phyloP scores from a whole-genome alignment of 805 yeast species.

The Candida taoyuanica region DNA sequence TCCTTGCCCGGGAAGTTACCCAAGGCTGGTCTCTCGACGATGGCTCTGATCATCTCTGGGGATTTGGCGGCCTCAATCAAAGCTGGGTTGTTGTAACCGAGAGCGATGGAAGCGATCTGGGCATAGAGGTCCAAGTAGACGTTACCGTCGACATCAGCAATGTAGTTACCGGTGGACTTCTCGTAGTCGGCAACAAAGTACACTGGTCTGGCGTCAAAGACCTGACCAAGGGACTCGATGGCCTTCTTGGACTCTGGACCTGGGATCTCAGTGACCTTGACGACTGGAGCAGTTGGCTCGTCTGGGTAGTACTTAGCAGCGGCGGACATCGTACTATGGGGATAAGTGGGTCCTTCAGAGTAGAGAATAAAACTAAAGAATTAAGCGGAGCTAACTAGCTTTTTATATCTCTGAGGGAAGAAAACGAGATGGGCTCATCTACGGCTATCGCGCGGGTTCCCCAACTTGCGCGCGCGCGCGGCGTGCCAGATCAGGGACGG shows the following conservation, averaged over 20 bases:
- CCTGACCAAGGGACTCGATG: conserved; percentile 50
- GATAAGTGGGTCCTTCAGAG: not conserved
- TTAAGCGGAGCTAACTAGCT: too few relatives aligned
- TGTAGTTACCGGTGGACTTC: conserved; percentile 74
- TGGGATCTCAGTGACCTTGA: conserved; percentile 59
- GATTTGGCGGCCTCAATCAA: conserved; percentile 64
- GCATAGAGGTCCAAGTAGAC: conserved; percentile 68
- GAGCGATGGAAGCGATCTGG: conserved; percentile 80
- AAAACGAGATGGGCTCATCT: not conserved
- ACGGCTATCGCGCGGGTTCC: conserved; percentile 4
- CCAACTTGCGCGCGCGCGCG: not conserved
- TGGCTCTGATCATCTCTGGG: conserved; percentile 64
- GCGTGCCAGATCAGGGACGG: not conserved
- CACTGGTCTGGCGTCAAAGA: conserved; percentile 68
- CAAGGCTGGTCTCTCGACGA: conserved; percentile 79
- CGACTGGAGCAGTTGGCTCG: conserved; percentile 72
- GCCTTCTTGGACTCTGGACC: conserved; percentile 65
- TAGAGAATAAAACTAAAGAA: too few relatives aligned
- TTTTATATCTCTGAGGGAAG: not conserved
- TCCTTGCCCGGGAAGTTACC: conserved; percentile 78
- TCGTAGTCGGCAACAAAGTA: conserved; percentile 74
- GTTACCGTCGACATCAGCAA: conserved; percentile 80
- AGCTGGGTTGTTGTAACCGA: conserved; percentile 83
- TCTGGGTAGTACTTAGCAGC: conserved; percentile 62
- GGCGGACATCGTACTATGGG: conserved; percentile 33